Base-by-base conservation (phyloP, 805 yeast species). In the Candida argentea region DNA sequence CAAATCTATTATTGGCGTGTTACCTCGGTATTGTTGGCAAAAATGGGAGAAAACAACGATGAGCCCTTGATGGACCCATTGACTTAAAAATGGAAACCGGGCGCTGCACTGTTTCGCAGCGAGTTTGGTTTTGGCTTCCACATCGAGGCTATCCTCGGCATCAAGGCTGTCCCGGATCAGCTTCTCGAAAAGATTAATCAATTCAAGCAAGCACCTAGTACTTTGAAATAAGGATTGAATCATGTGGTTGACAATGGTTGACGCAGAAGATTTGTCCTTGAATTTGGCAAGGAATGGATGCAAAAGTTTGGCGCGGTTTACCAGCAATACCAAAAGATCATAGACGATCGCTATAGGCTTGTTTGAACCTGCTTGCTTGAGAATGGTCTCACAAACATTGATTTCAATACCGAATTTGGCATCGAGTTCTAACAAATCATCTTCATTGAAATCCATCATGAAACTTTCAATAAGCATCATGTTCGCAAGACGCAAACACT, bases 31-130 rank as follows among this genome's bases (percentile, higher is more conserved):
- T n/a, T n/a, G n/a, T n/a, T n/a, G n/a, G n/a, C n/a, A n/a, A n/a
- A n/a, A n/a, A n/a, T n/a, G n/a, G n/a, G 72, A 67, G 46, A 61
- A 69, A 14, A 63, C 54, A 14, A 68, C 72, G 30, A 70, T 64
- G 28, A 69, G 50, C 2, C 73, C 70, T 39, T 69, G 75, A 42
- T 67, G 67, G 7, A 67, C 47, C 29, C 66, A 68, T 3, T 69
- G 56, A 37, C 64, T 65, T 29, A 66, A 56, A 32, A 66, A 66
- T 11, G 73, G 75, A 34, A 57, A 65, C 23, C 46, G 51, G 21
- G 38, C 47, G 37, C 55, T 49, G 53, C 56, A 67, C 31, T 44
- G 50, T 44, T 48, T 57, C 28, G 48, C 62, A 28, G 55, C 37
- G 8, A 45, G 39, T 6, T 40, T 32, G 5, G 9, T 17, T 7